Percentiles rank a stretch among this genome's conserved stretches.
Evolutionary conservation across 2,329 filamentous ascomycete genomes (phyloP).

Genomic region (Fusarium bulbicola): DNA sequence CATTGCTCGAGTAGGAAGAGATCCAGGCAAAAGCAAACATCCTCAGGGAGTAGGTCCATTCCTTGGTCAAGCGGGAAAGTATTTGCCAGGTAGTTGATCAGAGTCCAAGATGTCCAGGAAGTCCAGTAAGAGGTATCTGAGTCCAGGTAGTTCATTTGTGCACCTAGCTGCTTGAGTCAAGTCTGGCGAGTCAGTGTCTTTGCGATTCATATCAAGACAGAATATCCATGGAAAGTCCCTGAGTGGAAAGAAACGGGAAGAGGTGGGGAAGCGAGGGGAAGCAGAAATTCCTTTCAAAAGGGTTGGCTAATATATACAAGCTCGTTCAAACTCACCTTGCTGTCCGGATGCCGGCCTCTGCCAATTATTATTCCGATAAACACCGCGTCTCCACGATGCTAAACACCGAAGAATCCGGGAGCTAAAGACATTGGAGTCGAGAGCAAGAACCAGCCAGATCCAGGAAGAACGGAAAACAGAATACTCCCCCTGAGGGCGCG

Average conservation of each 20-base stretch:
- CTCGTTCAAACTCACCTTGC: slow-evolving; percentile 60
- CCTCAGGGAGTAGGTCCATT: slow-evolving; percentile 23
- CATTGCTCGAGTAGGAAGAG: slow-evolving; percentile 7
- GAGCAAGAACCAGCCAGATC: slow-evolving; percentile 43
- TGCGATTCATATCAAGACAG: slow-evolving; percentile 33
- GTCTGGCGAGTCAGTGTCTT: slow-evolving; percentile 40
- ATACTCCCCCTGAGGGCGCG: slow-evolving; percentile 43
- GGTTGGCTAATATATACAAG: slow-evolving; percentile 63
- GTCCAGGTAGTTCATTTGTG: slow-evolving; percentile 13
- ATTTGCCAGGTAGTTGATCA: slow-evolving; percentile 23
- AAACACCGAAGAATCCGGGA: slow-evolving; percentile 39
- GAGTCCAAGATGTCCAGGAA: slow-evolving; percentile 20
- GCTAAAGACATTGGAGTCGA: slow-evolving; percentile 37
- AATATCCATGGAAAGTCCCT: slow-evolving; percentile 37
- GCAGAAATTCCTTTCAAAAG: slow-evolving; percentile 49
- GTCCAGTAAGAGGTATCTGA: slow-evolving; percentile 7
- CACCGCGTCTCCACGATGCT: slow-evolving; percentile 38
- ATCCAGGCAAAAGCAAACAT: slow-evolving; percentile 17
- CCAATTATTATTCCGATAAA: slow-evolving; percentile 44
- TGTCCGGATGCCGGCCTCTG: slow-evolving; percentile 57
- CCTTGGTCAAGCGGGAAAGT: slow-evolving; percentile 12
- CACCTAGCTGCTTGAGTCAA: slow-evolving; percentile 41
- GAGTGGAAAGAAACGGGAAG: slow-evolving; percentile 20
- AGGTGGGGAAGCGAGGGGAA: slow-evolving; percentile 11
- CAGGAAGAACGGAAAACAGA: slow-evolving; percentile 44